A percentile compares a stretch with the other conserved stretches of the same genome.
Evolutionary conservation across 306 rosid species (phyloP).

Genomic region (Coriaria nepalensis): DNA sequence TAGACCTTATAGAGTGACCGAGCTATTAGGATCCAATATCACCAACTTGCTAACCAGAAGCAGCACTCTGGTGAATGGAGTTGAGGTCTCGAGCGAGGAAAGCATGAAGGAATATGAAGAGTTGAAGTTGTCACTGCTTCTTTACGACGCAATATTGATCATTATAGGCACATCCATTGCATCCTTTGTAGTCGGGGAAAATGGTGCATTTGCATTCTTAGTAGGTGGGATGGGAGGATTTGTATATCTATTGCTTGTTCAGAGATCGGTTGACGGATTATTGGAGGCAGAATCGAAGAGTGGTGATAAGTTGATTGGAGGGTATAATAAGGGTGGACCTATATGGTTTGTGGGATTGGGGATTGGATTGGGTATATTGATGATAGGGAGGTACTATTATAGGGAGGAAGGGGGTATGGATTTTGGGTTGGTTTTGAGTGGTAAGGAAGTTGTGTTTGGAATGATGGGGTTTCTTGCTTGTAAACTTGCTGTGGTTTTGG

Average conservation of each 20-base stretch:
- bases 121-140: slow-evolving; percentile 68
- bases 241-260: slow-evolving; percentile 70
- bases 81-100: slow-evolving; percentile 39
- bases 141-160: slow-evolving; percentile 62
- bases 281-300: slow-evolving; percentile 36
- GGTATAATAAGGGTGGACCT: slow-evolving; percentile 28
- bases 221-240: slow-evolving; percentile 71
- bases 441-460: slow-evolving; percentile 58
- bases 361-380: slow-evolving; percentile 30
- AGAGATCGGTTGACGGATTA: slow-evolving; percentile 75
- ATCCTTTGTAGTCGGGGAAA: slow-evolving; percentile 40
- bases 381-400: slow-evolving; percentile 31
- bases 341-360: slow-evolving; percentile 44
- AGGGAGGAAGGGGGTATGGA: slow-evolving; percentile 18
- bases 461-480: slow-evolving; percentile 75
- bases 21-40: slow-evolving; percentile 37
- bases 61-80: slow-evolving; percentile 14
- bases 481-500: slow-evolving; percentile 66
- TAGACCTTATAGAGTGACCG: slow-evolving; percentile 40
- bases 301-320: slow-evolving; percentile 21
- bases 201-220: slow-evolving; percentile 48
- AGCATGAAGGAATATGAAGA: slow-evolving; percentile 70
- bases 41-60: slow-evolving; percentile 21
- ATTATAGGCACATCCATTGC: slow-evolving; percentile 41
- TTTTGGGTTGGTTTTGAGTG: slow-evolving; percentile 27